Base-by-base conservation (phyloP, 1,139 yeast genomes). In the Taiozyma sp. region DNA sequence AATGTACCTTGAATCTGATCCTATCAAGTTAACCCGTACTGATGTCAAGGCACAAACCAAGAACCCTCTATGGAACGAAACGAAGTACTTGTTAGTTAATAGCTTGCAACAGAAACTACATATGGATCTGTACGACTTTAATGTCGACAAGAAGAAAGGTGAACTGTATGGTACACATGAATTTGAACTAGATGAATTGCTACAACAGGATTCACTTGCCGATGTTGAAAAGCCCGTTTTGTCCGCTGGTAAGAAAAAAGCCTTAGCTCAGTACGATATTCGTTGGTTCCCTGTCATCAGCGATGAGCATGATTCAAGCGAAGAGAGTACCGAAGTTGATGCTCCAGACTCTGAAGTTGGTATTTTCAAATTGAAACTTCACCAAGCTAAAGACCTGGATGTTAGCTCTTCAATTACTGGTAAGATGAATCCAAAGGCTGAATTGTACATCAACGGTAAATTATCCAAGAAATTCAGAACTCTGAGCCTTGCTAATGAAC, bases 311-410 rank as follows among this genome's bases (percentile, higher is more conserved):
- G 34, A 55, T 23, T 43, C 53, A 27, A 32, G 40, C 14, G 56
- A 54, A 8, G 69, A 65, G 38, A 60, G 62, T 28, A 56, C 58
- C 43, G 66, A 62, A 36, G 58, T 61, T n/a, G 66, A 60, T 9
- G 55, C 57, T 29, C 66, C 75, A n/a, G 86, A 81, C 51, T 68
- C 82, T 8, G 88, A 84, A 61, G 80, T 81, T 51, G 95, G 93
- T 71, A 81, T 87, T 53, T 71, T 85, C 69, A 86, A 84, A 63
- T 68, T 93, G 50, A 79, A 81, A 27, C 74, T 93, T 51, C 85
- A 86, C 59, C 85, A 84, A 60, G 93, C 91, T 45, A 80, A 80
- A 57, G 80, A 83, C 52, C 76, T 93, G 64, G 95, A 88, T 63
- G 71, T 78, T 41, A 72, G 83, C 4, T 68, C 75, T 48, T 81